Percentiles rank a stretch among this genome's conserved stretches.
Evolutionary conservation across 345 rosid genomes (phyloP).

Genomic region (Pelargonium nanum): DNA sequence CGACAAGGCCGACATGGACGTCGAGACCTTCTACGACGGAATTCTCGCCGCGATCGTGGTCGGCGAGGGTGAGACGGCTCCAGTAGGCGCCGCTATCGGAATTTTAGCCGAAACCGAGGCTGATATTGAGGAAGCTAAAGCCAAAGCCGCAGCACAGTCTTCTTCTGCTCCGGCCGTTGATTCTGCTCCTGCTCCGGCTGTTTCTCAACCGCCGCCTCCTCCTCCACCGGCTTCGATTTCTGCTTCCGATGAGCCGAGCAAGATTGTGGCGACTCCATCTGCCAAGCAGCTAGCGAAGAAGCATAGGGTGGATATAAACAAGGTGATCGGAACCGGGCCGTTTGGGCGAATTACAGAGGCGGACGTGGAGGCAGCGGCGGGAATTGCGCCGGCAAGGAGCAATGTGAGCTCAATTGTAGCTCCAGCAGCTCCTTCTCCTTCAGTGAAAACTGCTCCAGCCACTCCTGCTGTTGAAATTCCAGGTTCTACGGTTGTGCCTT

Average conservation of each 20-base stretch:
- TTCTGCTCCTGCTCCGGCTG: conserved; percentile 39
- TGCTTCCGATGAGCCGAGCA: conserved; percentile 43
- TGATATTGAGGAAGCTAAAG: conserved; percentile 78
- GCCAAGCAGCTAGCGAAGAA: conserved; percentile 90
- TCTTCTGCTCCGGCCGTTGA: conserved; percentile 13
- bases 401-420: conserved; percentile 16
- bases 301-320: conserved; percentile 65
- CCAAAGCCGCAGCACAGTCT: conserved; percentile 45
- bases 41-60: conserved; percentile 95
- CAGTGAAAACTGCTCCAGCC: not conserved
- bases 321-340: conserved; percentile 68
- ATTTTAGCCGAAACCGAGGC: conserved; percentile 77
- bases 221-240: conserved; percentile 31
- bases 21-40: conserved; percentile 92
- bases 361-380: conserved; percentile 75
- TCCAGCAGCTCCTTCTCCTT: conserved; percentile 24
- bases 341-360: conserved; percentile 64
- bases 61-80: conserved; percentile 83
- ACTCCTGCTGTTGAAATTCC: conserved; percentile 22
- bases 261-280: conserved; percentile 57
- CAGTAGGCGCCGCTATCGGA: conserved; percentile 81
- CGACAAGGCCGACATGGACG: conserved; percentile 98
- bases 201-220: conserved; percentile 21
- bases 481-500: conserved; percentile 67
- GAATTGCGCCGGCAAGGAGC: conserved; percentile 48